Evolutionary conservation across 352 stramenopile species (phyloP).

Genomic region (Globisporangium uncinulatum): DNA sequence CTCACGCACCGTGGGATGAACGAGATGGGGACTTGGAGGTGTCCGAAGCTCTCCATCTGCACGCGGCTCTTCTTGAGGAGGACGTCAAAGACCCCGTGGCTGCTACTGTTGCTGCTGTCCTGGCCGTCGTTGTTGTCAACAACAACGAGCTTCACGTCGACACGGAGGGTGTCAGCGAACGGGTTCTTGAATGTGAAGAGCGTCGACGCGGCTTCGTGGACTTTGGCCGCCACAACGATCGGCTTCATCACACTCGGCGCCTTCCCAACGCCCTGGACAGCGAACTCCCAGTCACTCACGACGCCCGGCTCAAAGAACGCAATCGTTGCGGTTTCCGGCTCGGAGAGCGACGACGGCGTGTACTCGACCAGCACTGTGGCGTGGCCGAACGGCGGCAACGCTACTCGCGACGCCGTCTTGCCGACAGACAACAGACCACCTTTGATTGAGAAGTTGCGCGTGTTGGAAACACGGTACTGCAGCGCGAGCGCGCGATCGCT

Average conservation of each 20-base stretch:
- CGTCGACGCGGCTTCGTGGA: constrained; percentile 76
- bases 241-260: constrained; percentile 89
- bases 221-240: constrained; percentile 54
- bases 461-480: constrained; percentile 64
- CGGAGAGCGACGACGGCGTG: constrained; percentile 84
- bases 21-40: constrained; percentile 87
- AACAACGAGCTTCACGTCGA: constrained; percentile 72
- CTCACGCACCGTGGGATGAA: constrained; percentile 81
- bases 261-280: constrained; percentile 65
- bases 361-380: constrained; percentile 80
- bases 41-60: constrained; percentile 74
- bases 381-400: constrained; percentile 65
- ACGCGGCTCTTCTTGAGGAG: constrained; percentile 69
- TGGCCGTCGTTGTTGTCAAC: constrained; percentile 2
- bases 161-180: constrained; percentile 71
- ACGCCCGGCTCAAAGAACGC: constrained; percentile 66
- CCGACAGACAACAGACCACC: neutral
- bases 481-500: constrained; percentile 73
- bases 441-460: constrained; percentile 88
- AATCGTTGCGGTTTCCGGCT: constrained; percentile 66
- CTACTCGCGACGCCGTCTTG: constrained; percentile 18
- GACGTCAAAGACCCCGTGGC: constrained; percentile 54
- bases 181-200: constrained; percentile 93
- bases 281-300: constrained; percentile 89
- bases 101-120: neutral